Percentiles rank a stretch among this genome's conserved stretches.
phyloP scores from a whole-genome alignment of 2,329 filamentous ascomycete species.

The Epichloe amarillans region DNA sequence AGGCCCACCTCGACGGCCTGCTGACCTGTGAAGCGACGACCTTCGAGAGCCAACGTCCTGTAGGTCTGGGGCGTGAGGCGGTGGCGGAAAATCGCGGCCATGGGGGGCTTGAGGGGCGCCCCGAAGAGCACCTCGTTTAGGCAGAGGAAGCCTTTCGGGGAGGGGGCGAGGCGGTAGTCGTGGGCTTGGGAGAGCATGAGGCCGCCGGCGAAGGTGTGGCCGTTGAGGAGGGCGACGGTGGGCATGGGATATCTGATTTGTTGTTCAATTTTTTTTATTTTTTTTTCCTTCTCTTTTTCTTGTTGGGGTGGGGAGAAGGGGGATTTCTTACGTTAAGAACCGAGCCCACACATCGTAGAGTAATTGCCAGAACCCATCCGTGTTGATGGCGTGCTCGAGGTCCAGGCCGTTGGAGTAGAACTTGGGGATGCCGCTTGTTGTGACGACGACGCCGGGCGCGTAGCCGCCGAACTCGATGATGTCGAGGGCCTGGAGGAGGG shows the following conservation, averaged over 20 bases:
- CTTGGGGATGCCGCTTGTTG: constrained; percentile 61
- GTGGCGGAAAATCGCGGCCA: constrained; percentile 61
- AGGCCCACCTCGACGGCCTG: constrained; percentile 54
- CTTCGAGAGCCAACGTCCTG: constrained; percentile 59
- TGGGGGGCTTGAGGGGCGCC: constrained; percentile 61
- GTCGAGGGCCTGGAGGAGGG: constrained; percentile 59
- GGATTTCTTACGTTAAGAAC: constrained; percentile 25
- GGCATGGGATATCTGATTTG: constrained; percentile 65
- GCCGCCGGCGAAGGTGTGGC: constrained; percentile 72
- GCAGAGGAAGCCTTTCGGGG: constrained; percentile 57
- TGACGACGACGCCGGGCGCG: constrained; percentile 60
- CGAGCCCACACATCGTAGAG: constrained; percentile 54
- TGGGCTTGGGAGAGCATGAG: constrained; percentile 63
- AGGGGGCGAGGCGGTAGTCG: constrained; percentile 70
- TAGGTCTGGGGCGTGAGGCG: constrained; percentile 48
- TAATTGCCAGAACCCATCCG: constrained; percentile 47
- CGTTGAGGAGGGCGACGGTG: constrained; percentile 65
- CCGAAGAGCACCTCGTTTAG: constrained; percentile 75
- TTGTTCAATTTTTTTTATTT: constrained; percentile 49
- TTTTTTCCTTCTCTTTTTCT: background rate
- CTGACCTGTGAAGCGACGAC: constrained; percentile 48
- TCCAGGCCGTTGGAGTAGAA: constrained; percentile 82
- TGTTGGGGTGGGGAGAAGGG: rapidly evolving
- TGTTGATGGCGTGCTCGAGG: constrained; percentile 48
- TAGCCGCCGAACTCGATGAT: constrained; percentile 52